Percentiles rank a stretch among this genome's conserved stretches.
Conservation (phyloP, 2,329 filamentous ascomycete species). For the Claviceps citrina region DNA sequence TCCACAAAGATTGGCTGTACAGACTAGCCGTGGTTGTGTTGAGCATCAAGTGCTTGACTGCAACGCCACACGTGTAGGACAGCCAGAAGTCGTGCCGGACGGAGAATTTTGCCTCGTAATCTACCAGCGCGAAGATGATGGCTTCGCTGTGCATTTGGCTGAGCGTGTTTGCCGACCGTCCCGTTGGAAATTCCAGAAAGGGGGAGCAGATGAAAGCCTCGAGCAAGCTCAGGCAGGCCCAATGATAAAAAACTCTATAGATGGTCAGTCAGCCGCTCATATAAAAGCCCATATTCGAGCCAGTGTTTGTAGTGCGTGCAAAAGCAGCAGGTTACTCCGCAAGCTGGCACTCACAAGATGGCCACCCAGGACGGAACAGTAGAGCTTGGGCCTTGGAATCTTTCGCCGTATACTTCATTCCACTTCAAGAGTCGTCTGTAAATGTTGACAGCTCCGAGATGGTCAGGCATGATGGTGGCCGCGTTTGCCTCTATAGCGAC, state of each 20-base stretch:
- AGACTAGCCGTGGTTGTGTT: neutral
- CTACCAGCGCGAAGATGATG: constrained; percentile 9
- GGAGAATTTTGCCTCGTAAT: constrained; percentile 13
- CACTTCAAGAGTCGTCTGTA: constrained; percentile 1
- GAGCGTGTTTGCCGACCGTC: neutral
- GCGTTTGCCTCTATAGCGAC: neutral
- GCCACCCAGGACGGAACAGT: constrained; percentile 4
- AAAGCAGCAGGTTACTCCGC: neutral
- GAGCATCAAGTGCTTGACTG: constrained; percentile 2
- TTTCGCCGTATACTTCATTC: neutral
- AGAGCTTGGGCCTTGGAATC: neutral
- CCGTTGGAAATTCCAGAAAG: constrained; percentile 2
- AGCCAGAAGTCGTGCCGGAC: constrained; percentile 12
- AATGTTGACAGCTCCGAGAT: constrained; percentile 1
- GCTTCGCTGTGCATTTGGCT: constrained; percentile 7
- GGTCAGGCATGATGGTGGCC: constrained; percentile 1
- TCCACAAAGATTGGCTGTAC: neutral
- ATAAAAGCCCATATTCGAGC: too few species aligned
- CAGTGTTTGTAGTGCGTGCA: too few species aligned
- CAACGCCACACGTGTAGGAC: constrained; percentile 5
- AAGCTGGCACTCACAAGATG: constrained; percentile 8
- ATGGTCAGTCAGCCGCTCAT: neutral
- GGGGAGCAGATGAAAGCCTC: constrained; percentile 1
- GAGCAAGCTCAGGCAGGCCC: constrained; percentile 5
- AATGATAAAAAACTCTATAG: constrained; percentile 6